Evolutionary conservation across 1,139 yeast genomes (phyloP), one percentile per base, ranked within the genome.

Genomic region (Pichia sp.): DNA sequence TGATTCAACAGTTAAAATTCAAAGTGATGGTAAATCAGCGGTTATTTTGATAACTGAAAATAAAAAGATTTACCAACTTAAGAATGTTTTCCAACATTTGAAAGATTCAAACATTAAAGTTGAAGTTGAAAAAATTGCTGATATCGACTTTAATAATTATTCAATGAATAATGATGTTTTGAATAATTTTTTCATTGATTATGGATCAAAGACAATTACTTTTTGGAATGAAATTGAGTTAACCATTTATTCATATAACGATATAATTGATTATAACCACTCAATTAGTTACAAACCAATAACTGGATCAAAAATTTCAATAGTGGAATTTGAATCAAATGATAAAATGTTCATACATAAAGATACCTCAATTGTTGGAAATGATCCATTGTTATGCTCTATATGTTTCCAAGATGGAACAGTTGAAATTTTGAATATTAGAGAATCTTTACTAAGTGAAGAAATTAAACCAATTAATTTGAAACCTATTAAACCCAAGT

Each of bases 371-470:
- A 51, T 74, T 3, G 80, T 80, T 2, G 86, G 88, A 2, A 68
- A 68, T 7, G 82, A 80, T 59, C 80, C 82, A 7, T 70, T 80
- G 41, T 67, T 73, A 44, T 56, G 73, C 27, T 82, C 78, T 0
- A 60, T 77, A 2, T 67, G 71, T 23, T 63, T 75, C 0, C 61
- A 58, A 23, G 56, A 62, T 12, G 73, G 72, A 16, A 54, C 59
- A 20, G 67, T 75, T 6, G 56, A 67, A 26, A 61, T 72, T 1
- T 61, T 74, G 49, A 70, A 76, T 52, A 59, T 73, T 7, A 64
- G 80, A 47, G 64, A 54, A 18, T 40, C 52, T 13, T 49, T 50
- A 7, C 56, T 62, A n/a, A 40, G 46, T 18, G 45, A 54, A 32
- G 40, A 40, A 26, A 41, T 53, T 36, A 39, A 13, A 18, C 61